A percentile compares a stretch with the other conserved stretches of the same genome.
These are phyloP conservation scores for Boletus insuetus DNA, from an alignment of 768 basidiomycete species.

Conservation along the genomic window DNA sequence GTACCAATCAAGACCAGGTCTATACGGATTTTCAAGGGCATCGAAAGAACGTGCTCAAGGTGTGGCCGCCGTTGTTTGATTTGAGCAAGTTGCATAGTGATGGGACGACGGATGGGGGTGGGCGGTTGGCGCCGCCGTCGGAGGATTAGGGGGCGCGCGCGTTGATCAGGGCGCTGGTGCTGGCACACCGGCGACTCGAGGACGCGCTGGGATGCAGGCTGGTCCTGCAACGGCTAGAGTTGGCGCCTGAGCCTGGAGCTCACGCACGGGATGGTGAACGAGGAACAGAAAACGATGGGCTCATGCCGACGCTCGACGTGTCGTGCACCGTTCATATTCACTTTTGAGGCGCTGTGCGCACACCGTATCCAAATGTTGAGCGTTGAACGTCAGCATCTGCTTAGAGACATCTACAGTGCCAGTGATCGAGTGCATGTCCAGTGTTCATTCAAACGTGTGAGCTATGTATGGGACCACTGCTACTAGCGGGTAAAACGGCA, in stretches of 20 bases:
- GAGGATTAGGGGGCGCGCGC: background rate
- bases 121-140: constrained; percentile 15
- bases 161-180: background rate
- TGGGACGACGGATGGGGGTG: constrained; percentile 21
- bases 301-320: too few relatives aligned
- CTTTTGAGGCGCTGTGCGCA: background rate
- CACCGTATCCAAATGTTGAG: background rate
- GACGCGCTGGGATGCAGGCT: background rate
- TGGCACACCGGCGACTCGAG: background rate
- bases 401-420: too few relatives aligned
- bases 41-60: constrained; percentile 13
- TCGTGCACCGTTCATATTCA: too few relatives aligned
- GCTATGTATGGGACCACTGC: too few relatives aligned
- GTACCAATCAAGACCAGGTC: constrained; percentile 35
- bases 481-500: background rate
- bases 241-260: background rate
- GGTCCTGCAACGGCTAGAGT: background rate
- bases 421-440: too few relatives aligned
- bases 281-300: too few relatives aligned
- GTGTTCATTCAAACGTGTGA: too few relatives aligned
- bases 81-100: constrained; percentile 17
- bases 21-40: constrained; percentile 24
- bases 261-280: too few relatives aligned
- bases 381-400: too few relatives aligned
- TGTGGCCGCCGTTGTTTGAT: constrained; percentile 25